Conservation (phyloP, 495 filamentous ascomycete genomes). For the Neurospora sp. region DNA sequence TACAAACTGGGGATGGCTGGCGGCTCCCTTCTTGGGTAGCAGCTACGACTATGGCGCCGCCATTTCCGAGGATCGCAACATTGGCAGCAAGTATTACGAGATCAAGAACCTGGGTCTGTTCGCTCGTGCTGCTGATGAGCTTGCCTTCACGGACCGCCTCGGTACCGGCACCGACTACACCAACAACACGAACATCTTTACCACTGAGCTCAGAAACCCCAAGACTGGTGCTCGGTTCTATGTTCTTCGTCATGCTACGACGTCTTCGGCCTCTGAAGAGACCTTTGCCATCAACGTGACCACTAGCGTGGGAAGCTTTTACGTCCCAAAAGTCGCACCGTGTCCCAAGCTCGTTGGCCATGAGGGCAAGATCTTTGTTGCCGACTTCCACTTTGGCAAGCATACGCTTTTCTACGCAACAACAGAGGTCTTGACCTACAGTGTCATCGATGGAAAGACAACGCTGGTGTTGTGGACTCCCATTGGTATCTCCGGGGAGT, state of each 20-base stretch:
- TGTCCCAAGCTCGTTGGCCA: not conserved
- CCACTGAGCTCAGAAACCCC: conserved; percentile 45
- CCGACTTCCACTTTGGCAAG: conserved; percentile 1
- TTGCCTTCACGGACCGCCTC: conserved; percentile 38
- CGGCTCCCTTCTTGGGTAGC: conserved; percentile 17
- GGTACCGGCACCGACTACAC: conserved; percentile 32
- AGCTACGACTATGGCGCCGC: conserved; percentile 53
- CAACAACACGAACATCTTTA: conserved; percentile 34
- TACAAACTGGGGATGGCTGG: conserved; percentile 42
- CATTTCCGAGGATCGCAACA: conserved; percentile 45
- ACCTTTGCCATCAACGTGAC: conserved; percentile 31
- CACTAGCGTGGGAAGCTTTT: not conserved
- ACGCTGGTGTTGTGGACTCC: conserved; percentile 1
- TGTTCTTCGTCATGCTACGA: conserved; percentile 41
- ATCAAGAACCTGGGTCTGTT: conserved; percentile 50
- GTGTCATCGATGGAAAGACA: not conserved
- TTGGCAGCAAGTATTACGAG: conserved; percentile 49
- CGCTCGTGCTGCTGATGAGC: conserved; percentile 32
- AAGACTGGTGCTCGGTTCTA: conserved; percentile 48
- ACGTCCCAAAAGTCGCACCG: not conserved
- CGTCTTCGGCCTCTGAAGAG: conserved; percentile 34
- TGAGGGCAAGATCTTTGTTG: not conserved
- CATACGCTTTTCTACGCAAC: not conserved
- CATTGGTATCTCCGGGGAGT: not conserved
- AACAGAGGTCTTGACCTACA: conserved; percentile 1